Base-by-base conservation (phyloP, 2,329 filamentous ascomycete genomes). In the Xylariaceae sp. region DNA sequence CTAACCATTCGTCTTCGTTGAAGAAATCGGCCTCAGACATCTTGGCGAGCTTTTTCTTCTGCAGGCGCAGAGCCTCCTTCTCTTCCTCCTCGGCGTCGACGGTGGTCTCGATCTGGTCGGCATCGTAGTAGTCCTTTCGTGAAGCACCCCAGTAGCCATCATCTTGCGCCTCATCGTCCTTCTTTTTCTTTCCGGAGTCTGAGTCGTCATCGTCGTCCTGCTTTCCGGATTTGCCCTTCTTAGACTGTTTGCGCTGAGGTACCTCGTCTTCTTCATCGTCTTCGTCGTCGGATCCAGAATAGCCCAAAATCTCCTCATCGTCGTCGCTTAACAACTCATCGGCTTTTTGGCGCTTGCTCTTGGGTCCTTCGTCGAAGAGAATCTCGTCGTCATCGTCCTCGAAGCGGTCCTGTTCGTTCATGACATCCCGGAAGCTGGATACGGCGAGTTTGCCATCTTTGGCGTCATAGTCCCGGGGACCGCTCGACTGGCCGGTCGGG, bases 21-120 rank as follows among this genome's bases (percentile, higher is more conserved):
- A 97, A 95, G 7, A 97, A 99, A 72, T 99, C 94, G 45, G 89
- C 88, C 66, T 95, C 92, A 4, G 86, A 84, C 89, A 99, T 94
- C 66, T 88, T 87, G 67, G 91, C 82, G 23, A 97, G 75, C 71
- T 94, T 93, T 80, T 96, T 97, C 75, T 92, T 87, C 73, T 97
- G 93, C 61, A 99, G 75, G 62, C 91, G 82, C 73, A 88, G 87
- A 2, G 93, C 94, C 73, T 99, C 95, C 9, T 82, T 85, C 74
- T 99, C 95, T 78, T 99, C 94, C 70, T 94, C 92, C 37, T 95
- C 75, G 0, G 94, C 94, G 77, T 78, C 75, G 11, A 71, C 72
- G 55, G 77, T 75, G 2, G 75, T 77, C 56, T 77, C 73, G 57
- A 76, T 77, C 58, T 74, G 67, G 74, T 99, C 93, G 66, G 91